These are phyloP conservation scores for Leishmania braziliensis DNA, from an alignment of 208 protist genomes.

Conservation along the genomic window DNA sequence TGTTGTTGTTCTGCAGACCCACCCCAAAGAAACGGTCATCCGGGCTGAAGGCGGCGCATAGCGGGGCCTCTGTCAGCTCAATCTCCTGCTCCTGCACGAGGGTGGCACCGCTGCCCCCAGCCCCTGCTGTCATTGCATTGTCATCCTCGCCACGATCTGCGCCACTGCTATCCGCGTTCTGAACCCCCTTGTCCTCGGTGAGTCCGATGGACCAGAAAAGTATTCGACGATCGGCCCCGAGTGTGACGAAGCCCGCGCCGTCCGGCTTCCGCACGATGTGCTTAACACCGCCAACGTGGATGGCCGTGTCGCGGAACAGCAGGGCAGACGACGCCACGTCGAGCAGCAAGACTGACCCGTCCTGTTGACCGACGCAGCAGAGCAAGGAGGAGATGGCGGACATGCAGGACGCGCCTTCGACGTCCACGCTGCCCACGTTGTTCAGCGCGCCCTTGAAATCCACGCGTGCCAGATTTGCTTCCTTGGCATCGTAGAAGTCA, in stretches of 20 bases:
- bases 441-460: conserved; percentile 64
- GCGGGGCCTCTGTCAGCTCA: conserved; percentile 94
- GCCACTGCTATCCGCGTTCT: neutral
- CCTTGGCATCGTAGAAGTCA: conserved; percentile 79
- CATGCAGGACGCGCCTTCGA: conserved; percentile 62
- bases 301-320: conserved; percentile 86
- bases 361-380: conserved; percentile 73
- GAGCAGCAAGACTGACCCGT: conserved; percentile 72
- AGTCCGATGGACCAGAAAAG: conserved; percentile 82
- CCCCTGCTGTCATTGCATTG: neutral
- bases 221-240: conserved; percentile 85
- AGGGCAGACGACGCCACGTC: conserved; percentile 69
- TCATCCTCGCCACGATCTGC: conserved; percentile 1
- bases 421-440: conserved; percentile 48
- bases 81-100: conserved; percentile 83
- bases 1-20: conserved; percentile 96
- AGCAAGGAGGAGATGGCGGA: conserved; percentile 64
- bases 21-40: conserved; percentile 93
- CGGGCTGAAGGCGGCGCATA: conserved; percentile 81
- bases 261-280: conserved; percentile 54
- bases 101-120: conserved; percentile 24
- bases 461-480: conserved; percentile 62
- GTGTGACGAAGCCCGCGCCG: conserved; percentile 68
- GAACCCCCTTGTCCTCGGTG: conserved; percentile 25
- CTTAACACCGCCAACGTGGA: conserved; percentile 86